phyloP scores from a whole-genome alignment of 257 asterid species.

The Verbascum thapsus region DNA sequence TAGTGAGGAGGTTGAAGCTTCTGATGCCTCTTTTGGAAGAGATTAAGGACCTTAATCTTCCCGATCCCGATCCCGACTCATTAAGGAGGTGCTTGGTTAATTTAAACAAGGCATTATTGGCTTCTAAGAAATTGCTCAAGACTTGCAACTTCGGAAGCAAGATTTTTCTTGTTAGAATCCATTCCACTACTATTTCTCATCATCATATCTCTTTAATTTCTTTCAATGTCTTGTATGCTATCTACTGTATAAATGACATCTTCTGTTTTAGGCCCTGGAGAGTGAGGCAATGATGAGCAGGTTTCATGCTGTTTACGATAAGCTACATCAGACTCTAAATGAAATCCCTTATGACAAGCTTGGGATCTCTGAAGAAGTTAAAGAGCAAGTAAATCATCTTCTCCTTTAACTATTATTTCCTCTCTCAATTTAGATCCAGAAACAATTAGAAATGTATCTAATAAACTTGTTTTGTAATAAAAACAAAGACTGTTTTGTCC shows the following conservation, averaged over 20 bases:
- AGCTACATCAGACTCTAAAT: conserved; percentile 41
- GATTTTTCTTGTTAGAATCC: conserved; percentile 51
- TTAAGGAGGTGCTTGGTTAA: conserved; percentile 25
- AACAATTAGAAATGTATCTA: background rate
- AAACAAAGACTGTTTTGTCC: too few relatives aligned
- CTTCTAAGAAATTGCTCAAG: conserved; percentile 54
- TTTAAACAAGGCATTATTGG: conserved; percentile 42
- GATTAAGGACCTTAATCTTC: conserved; percentile 36
- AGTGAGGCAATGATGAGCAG: conserved; percentile 52
- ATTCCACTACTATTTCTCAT: background rate
- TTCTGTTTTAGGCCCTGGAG: conserved; percentile 46
- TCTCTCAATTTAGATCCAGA: background rate
- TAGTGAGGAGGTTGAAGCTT: conserved; percentile 62
- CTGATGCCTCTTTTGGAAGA: conserved; percentile 57
- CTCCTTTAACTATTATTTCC: background rate
- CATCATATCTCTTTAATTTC: background rate
- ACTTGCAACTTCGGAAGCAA: conserved; percentile 55
- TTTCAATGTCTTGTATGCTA: background rate
- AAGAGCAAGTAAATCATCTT: conserved; percentile 48
- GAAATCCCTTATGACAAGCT: conserved; percentile 50
- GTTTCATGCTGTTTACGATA: conserved; percentile 52
- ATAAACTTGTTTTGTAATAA: too few relatives aligned
- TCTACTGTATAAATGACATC: background rate
- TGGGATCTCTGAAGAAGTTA: conserved; percentile 63
- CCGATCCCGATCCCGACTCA: conserved; percentile 16